A percentile compares a stretch with the other conserved stretches of the same genome.
Evolutionary conservation across 768 basidiomycete species (phyloP).

Genomic region (Leccinum longicurvipes): DNA sequence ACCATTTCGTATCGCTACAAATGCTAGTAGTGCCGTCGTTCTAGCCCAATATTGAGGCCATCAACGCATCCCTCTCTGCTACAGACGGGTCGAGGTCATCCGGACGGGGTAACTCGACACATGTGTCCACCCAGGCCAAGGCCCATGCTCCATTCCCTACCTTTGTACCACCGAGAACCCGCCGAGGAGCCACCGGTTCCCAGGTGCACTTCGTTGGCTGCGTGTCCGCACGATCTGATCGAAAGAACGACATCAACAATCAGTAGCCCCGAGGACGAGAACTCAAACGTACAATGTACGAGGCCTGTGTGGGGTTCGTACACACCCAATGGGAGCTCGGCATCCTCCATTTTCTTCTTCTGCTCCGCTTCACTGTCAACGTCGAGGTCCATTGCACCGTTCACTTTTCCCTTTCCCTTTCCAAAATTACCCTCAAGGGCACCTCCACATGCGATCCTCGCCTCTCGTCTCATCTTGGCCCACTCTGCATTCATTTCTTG

Average conservation of each 20-base stretch:
- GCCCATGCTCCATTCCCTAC: slow-evolving; percentile 80
- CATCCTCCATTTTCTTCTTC: slow-evolving; percentile 30
- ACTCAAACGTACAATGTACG: slow-evolving; percentile 59
- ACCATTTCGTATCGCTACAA: not conserved
- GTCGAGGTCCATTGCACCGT: slow-evolving; percentile 28
- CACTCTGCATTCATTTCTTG: slow-evolving; percentile 63
- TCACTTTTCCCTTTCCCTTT: slow-evolving; percentile 34
- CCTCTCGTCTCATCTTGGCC: slow-evolving; percentile 54
- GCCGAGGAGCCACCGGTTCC: slow-evolving; percentile 53
- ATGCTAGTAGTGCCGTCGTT: not conserved
- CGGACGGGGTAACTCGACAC: slow-evolving; percentile 34
- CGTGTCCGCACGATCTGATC: slow-evolving; percentile 68
- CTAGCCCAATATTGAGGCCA: slow-evolving; percentile 13
- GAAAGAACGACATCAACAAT: slow-evolving; percentile 1
- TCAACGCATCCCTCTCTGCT: slow-evolving; percentile 20
- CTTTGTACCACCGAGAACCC: slow-evolving; percentile 66
- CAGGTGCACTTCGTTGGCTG: slow-evolving; percentile 67
- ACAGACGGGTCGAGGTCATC: slow-evolving; percentile 20
- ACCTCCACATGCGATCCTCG: slow-evolving; percentile 50
- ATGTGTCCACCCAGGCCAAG: slow-evolving; percentile 69
- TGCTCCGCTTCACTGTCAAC: slow-evolving; percentile 26
- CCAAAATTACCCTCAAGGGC: slow-evolving; percentile 35
- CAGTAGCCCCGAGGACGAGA: not conserved
- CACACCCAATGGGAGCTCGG: slow-evolving; percentile 53
- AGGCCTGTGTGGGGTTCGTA: slow-evolving; percentile 83